Evolutionary conservation across 345 rosid species (phyloP).

Genomic region (Dipteronia dyeriana): DNA sequence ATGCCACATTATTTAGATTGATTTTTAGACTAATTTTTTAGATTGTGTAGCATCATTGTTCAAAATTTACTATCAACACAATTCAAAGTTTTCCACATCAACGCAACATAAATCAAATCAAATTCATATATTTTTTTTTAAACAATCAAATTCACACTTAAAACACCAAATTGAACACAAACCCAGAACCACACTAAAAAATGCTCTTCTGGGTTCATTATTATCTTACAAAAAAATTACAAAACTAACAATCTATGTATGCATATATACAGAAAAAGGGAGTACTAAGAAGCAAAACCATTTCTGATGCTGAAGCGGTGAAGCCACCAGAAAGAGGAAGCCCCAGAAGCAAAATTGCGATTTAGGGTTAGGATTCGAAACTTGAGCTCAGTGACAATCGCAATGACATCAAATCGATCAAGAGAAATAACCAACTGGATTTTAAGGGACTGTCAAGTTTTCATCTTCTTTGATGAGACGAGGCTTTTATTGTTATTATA

Average conservation of each 20-base stretch:
- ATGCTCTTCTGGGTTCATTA: background rate
- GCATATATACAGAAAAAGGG: background rate
- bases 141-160: background rate
- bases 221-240: background rate
- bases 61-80: background rate
- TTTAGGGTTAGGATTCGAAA: background rate
- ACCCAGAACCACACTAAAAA: background rate
- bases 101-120: background rate
- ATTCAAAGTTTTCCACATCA: background rate
- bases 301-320: conserved; percentile 2
- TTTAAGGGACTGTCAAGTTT: background rate
- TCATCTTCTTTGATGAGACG: background rate
- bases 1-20: no score
- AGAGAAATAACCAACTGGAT: background rate
- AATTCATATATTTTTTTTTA: no score
- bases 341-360: background rate
- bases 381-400: background rate
- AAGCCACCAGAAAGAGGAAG: conserved; percentile 1
- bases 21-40: no score
- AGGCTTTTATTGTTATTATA: no score
- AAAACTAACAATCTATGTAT: background rate
- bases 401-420: background rate
- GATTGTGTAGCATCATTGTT: no score
- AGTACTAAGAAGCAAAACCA: conserved; percentile 28
- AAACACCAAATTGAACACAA: background rate